A percentile compares a stretch with the other conserved stretches of the same genome.
phyloP scores from a whole-genome alignment of 2,329 filamentous ascomycete species.

The Trichophyton verrucosum region DNA sequence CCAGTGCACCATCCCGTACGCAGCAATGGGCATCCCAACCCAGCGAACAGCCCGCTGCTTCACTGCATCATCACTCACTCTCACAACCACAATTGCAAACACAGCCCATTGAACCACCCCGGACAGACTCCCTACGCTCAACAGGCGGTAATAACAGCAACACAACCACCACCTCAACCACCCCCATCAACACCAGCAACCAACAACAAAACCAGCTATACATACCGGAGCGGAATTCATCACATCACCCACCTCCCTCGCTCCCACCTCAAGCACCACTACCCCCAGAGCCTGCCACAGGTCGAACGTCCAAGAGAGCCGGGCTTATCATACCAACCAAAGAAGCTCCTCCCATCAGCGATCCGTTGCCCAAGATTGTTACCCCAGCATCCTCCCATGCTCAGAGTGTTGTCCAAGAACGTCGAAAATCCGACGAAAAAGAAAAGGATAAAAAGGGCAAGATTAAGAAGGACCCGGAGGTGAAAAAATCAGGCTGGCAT shows the following conservation, averaged over 20 bases:
- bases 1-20: constrained; percentile 26
- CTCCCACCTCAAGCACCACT: constrained; percentile 33
- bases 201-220: constrained; percentile 19
- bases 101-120: not conserved
- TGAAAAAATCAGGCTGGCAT: constrained; percentile 64
- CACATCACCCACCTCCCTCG: constrained; percentile 35
- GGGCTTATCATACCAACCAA: constrained; percentile 21
- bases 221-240: constrained; percentile 42
- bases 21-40: constrained; percentile 45
- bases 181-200: too few species aligned
- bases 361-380: constrained; percentile 42
- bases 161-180: too few species aligned
- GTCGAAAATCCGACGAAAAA: constrained; percentile 35
- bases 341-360: constrained; percentile 42
- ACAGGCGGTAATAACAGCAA: not conserved
- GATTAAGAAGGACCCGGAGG: constrained; percentile 61
- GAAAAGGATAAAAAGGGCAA: constrained; percentile 52
- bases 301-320: constrained; percentile 25
- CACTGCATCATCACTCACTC: constrained; percentile 6
- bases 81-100: constrained; percentile 13
- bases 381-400: not conserved
- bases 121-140: not conserved
- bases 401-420: not conserved
- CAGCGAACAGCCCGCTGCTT: constrained; percentile 25
- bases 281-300: constrained; percentile 15